Evolutionary conservation across 441 rosid genomes (phyloP).

Genomic region (Populus hybrid): DNA sequence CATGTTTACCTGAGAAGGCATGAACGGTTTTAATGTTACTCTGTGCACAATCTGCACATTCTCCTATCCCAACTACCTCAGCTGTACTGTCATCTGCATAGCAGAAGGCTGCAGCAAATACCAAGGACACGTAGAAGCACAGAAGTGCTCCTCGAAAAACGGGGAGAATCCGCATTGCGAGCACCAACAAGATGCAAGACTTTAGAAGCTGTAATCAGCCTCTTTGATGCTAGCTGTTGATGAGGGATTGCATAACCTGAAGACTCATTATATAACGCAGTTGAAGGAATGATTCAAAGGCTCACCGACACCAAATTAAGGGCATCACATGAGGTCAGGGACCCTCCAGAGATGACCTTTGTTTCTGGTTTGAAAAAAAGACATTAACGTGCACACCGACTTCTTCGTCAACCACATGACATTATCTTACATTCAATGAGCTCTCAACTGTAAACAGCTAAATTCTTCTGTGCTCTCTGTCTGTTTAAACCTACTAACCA

Average conservation of each 20-base stretch:
- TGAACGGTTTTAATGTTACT: slow-evolving; percentile 38
- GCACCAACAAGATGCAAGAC: background rate
- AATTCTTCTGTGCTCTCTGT: background rate
- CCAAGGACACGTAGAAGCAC: slow-evolving; percentile 38
- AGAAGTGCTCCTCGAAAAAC: slow-evolving; percentile 35
- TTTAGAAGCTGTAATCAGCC: slow-evolving; percentile 7
- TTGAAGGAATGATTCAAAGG: background rate
- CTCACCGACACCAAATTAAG: slow-evolving; percentile 38
- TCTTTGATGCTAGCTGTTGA: background rate
- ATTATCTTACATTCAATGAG: slow-evolving; percentile 34
- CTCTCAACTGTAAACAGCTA: slow-evolving; percentile 38
- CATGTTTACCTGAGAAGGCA: slow-evolving; percentile 54
- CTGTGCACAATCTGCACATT: slow-evolving; percentile 59
- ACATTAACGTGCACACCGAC: slow-evolving; percentile 22
- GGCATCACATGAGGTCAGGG: slow-evolving; percentile 43
- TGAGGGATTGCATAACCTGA: background rate
- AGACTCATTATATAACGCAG: slow-evolving; percentile 30
- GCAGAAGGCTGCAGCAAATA: slow-evolving; percentile 30
- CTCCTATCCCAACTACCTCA: slow-evolving; percentile 52
- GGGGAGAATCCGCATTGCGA: slow-evolving; percentile 50
- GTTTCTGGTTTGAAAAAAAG: slow-evolving; percentile 19
- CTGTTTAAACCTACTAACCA: slow-evolving; percentile 26
- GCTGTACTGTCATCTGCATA: slow-evolving; percentile 27
- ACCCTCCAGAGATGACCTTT: slow-evolving; percentile 21
- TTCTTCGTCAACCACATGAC: slow-evolving; percentile 4